Evolutionary conservation across 495 filamentous ascomycete genomes (phyloP).

Genomic region (Neurospora sp.): DNA sequence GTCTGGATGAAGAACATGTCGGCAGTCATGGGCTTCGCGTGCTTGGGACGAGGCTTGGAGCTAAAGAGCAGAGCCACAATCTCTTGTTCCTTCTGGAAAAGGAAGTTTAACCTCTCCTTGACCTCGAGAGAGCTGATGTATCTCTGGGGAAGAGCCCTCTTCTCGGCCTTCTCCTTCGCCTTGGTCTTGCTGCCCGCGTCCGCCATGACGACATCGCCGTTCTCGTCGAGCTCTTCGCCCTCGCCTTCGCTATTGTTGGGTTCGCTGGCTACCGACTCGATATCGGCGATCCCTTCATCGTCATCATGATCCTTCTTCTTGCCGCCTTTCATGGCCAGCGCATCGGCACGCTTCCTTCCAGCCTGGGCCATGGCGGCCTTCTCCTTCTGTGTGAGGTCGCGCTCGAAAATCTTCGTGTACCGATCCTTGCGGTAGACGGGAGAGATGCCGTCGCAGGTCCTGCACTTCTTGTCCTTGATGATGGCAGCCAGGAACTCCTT

Average conservation of each 20-base stretch:
- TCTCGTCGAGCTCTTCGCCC: conserved; percentile 41
- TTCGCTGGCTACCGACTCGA: conserved; percentile 41
- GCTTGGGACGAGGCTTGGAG: conserved; percentile 48
- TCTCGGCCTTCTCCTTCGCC: conserved; percentile 13
- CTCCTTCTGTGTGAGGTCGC: conserved; percentile 59
- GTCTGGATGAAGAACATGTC: conserved; percentile 91
- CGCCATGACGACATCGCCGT: conserved; percentile 44
- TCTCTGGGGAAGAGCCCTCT: conserved; percentile 33
- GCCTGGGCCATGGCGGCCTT: conserved; percentile 61
- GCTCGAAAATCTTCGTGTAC: conserved; percentile 87
- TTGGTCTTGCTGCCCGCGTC: conserved; percentile 25
- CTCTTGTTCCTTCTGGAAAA: conserved; percentile 82
- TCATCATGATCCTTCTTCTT: conserved; percentile 25
- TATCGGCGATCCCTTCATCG: conserved; percentile 66
- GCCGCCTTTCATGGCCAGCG: conserved; percentile 31
- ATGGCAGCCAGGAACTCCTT: conserved; percentile 73
- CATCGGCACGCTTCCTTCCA: conserved; percentile 58
- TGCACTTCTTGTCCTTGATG: conserved; percentile 52
- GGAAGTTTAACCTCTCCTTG: conserved; percentile 57
- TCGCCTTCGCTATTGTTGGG: conserved; percentile 38
- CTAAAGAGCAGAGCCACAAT: conserved; percentile 75
- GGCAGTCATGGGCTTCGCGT: conserved; percentile 43
- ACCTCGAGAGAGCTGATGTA: conserved; percentile 71
- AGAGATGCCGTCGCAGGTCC: conserved; percentile 61
- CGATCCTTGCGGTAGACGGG: conserved; percentile 77